phyloP scores from a whole-genome alignment of 768 basidiomycete genomes.

The Suillus bovinus region DNA sequence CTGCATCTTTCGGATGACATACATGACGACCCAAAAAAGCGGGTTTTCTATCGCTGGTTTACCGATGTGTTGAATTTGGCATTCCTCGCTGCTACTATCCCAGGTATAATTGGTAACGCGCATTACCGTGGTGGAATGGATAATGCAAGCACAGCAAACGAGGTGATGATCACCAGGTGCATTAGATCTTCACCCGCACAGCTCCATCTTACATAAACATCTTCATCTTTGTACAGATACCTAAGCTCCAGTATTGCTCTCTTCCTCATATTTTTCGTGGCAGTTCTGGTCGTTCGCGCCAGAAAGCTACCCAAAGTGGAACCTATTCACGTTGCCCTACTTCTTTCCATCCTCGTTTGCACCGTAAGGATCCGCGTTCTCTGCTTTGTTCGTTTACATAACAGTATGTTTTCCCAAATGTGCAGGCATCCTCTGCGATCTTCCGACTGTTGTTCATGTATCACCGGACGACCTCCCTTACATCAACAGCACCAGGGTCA shows the following conservation, averaged over 20 bases:
- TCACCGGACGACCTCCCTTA: slow-evolving; percentile 34
- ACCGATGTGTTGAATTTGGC: slow-evolving; percentile 23
- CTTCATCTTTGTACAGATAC: slow-evolving; percentile 20
- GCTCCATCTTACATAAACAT: not conserved
- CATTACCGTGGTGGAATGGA: slow-evolving; percentile 20
- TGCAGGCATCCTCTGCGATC: slow-evolving; percentile 29
- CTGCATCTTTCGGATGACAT: slow-evolving; percentile 7
- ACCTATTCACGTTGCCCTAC: slow-evolving; percentile 22
- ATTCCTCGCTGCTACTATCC: slow-evolving; percentile 34
- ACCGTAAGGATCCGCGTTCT: slow-evolving; percentile 30
- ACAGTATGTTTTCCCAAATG: not conserved
- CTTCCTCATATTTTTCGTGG: slow-evolving; percentile 21
- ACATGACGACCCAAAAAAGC: slow-evolving; percentile 31
- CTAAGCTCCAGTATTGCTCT: slow-evolving; percentile 30
- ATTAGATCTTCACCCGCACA: slow-evolving; percentile 18
- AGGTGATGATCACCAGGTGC: slow-evolving; percentile 21
- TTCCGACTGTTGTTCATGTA: slow-evolving; percentile 45
- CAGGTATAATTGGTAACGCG: slow-evolving; percentile 32
- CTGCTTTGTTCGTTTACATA: not conserved
- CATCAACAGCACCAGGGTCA: slow-evolving; percentile 28
- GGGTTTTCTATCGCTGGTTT: slow-evolving; percentile 34
- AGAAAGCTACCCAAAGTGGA: slow-evolving; percentile 28
- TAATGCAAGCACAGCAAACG: slow-evolving; percentile 18
- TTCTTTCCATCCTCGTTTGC: slow-evolving; percentile 24
- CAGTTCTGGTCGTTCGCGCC: slow-evolving; percentile 25